Evolutionary conservation across 768 basidiomycete genomes (phyloP).

Genomic region (Cyathus striatus): DNA sequence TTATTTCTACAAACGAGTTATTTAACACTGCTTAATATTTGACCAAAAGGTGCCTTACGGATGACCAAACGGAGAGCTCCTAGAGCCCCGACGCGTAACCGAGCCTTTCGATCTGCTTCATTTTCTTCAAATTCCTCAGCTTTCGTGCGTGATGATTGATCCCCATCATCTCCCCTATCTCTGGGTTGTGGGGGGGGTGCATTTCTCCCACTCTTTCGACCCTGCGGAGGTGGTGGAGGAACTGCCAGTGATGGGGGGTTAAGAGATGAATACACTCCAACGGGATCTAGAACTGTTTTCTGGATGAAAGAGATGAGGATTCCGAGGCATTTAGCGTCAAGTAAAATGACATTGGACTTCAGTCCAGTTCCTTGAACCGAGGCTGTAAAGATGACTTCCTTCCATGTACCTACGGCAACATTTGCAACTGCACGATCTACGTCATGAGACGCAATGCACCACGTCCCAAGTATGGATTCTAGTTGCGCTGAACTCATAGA

Average conservation of each 20-base stretch:
- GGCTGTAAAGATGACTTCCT: constrained; percentile 17
- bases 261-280: constrained; percentile 48
- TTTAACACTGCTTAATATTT: background rate
- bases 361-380: constrained; percentile 1
- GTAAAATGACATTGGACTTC: constrained; percentile 15
- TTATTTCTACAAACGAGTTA: constrained; percentile 10
- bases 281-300: constrained; percentile 55
- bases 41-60: constrained; percentile 32
- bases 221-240: constrained; percentile 17
- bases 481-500: constrained; percentile 41
- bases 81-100: constrained; percentile 64
- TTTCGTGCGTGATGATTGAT: constrained; percentile 31
- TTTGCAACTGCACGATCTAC: constrained; percentile 57
- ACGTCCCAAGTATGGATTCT: constrained; percentile 62
- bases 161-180: constrained; percentile 21
- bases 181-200: constrained; percentile 11
- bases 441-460: constrained; percentile 71
- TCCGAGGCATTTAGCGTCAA: constrained; percentile 23
- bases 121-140: constrained; percentile 62
- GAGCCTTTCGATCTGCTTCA: constrained; percentile 62
- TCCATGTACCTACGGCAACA: constrained; percentile 53
- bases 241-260: constrained; percentile 56
- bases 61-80: constrained; percentile 61
- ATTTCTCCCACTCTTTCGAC: constrained; percentile 19
- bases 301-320: constrained; percentile 49